Evolutionary conservation across 768 basidiomycete species (phyloP).

Genomic region (Lentinula sp.): DNA sequence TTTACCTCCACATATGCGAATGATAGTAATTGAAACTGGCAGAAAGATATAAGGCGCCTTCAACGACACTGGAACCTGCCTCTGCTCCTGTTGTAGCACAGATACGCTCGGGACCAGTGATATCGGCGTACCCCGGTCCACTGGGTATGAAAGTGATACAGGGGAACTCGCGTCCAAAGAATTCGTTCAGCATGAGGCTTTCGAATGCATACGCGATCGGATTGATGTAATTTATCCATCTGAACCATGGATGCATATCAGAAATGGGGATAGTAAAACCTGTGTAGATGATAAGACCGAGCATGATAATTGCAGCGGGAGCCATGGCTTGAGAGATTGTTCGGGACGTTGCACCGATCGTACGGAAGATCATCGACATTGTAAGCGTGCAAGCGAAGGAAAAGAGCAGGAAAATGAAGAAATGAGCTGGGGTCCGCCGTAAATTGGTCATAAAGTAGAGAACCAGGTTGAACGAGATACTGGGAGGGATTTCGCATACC

Average conservation of each 20-base stretch:
- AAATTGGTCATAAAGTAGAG: conserved; percentile 40
- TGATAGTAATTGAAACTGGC: conserved; percentile 21
- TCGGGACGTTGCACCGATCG: conserved; percentile 26
- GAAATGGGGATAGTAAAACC: conserved; percentile 29
- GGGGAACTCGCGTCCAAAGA: conserved; percentile 29
- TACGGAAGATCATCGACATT: conserved; percentile 30
- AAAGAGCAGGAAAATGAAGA: conserved; percentile 35
- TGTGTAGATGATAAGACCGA: conserved; percentile 35
- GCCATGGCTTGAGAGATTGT: conserved; percentile 26
- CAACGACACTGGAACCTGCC: conserved; percentile 32
- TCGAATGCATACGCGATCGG: conserved; percentile 37
- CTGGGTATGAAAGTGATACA: conserved; percentile 25
- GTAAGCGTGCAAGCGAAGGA: conserved; percentile 17
- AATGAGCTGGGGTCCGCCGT: conserved; percentile 26
- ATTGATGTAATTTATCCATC: conserved; percentile 34
- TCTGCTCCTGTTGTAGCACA: conserved; percentile 36
- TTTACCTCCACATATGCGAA: conserved; percentile 25
- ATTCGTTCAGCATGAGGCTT: conserved; percentile 43
- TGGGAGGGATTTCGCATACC: not conserved
- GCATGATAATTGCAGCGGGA: conserved; percentile 23
- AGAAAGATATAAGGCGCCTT: conserved; percentile 34
- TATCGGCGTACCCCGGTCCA: conserved; percentile 27
- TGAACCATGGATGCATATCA: conserved; percentile 20
- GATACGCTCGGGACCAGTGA: conserved; percentile 28
- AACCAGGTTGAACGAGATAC: conserved; percentile 23